Conservation (phyloP, 768 basidiomycete species). For the Tylopilus plumbeoviolaceoides region DNA sequence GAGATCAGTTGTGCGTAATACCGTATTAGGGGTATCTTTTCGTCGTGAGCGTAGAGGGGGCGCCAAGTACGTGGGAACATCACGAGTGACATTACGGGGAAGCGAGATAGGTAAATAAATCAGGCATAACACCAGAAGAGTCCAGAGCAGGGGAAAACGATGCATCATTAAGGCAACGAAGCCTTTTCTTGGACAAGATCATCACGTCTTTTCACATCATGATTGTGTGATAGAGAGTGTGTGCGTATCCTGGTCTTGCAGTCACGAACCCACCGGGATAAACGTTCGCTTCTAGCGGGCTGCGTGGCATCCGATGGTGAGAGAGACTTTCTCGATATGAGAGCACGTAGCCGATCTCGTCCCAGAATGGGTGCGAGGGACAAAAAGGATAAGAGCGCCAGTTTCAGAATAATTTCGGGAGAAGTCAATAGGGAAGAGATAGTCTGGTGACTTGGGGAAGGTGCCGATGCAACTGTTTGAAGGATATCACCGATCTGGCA, state of each 20-base stretch:
- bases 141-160: conserved; percentile 13
- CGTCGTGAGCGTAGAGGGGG: conserved; percentile 16
- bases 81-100: conserved; percentile 21
- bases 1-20: conserved; percentile 26
- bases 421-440: conserved; percentile 83
- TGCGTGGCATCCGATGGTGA: conserved; percentile 19
- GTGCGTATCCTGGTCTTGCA: conserved; percentile 61
- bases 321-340: conserved; percentile 41
- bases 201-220: conserved; percentile 44
- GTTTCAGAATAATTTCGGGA: conserved; percentile 78
- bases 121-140: conserved; percentile 4
- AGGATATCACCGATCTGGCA: conserved; percentile 80
- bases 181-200: conserved; percentile 55
- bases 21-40: conserved; percentile 33
- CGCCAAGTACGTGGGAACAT: conserved; percentile 18
- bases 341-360: conserved; percentile 56
- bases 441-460: conserved; percentile 66
- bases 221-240: conserved; percentile 47
- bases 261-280: conserved; percentile 58
- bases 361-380: conserved; percentile 86
- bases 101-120: conserved; percentile 22
- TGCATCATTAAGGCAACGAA: conserved; percentile 23
- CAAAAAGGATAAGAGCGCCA: conserved; percentile 76
- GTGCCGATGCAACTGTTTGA: conserved; percentile 74
- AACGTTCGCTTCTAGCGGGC: conserved; percentile 33